Conservation (phyloP, 1,284 basidiomycete species). For the Porodaedalea pini region DNA sequence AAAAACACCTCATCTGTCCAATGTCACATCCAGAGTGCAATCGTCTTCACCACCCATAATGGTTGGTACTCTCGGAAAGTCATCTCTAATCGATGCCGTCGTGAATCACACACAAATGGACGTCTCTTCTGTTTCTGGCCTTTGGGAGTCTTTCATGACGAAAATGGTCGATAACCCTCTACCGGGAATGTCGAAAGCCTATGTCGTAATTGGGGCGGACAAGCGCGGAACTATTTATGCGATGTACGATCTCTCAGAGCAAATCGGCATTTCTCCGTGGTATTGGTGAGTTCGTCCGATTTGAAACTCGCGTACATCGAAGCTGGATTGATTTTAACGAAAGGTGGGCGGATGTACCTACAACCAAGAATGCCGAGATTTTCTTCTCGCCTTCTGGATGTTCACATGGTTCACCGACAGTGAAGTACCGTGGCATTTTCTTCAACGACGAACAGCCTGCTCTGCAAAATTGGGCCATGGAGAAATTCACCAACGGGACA, state of each 20-base stretch:
- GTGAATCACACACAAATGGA: slow-evolving; percentile 51
- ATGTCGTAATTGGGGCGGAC: slow-evolving; percentile 65
- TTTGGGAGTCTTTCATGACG: slow-evolving; percentile 62
- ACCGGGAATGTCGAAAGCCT: slow-evolving; percentile 54
- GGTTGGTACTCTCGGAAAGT: slow-evolving; percentile 63
- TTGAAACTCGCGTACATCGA: background rate
- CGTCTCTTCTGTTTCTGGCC: slow-evolving; percentile 52
- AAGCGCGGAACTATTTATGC: slow-evolving; percentile 66
- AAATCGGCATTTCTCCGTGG: slow-evolving; percentile 69
- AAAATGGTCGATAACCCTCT: slow-evolving; percentile 53
- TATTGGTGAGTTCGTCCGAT: slow-evolving; percentile 44
- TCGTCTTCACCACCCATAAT: slow-evolving; percentile 43
- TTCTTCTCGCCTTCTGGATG: slow-evolving; percentile 51
- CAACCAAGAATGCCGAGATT: slow-evolving; percentile 45
- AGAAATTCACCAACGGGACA: slow-evolving; percentile 65
- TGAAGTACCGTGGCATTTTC: slow-evolving; percentile 70
- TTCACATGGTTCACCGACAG: slow-evolving; percentile 62
- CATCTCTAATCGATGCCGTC: slow-evolving; percentile 53
- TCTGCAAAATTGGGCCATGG: slow-evolving; percentile 49
- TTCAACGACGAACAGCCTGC: slow-evolving; percentile 64
- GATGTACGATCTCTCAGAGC: slow-evolving; percentile 68
- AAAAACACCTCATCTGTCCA: slow-evolving; percentile 36
- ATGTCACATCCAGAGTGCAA: slow-evolving; percentile 20
- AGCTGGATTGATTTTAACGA: too few relatives aligned
- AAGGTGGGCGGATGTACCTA: slow-evolving; percentile 61